A percentile compares a stretch with the other conserved stretches of the same genome.
phyloP scores from a whole-genome alignment of 768 basidiomycete species.

The Russula vinacea region DNA sequence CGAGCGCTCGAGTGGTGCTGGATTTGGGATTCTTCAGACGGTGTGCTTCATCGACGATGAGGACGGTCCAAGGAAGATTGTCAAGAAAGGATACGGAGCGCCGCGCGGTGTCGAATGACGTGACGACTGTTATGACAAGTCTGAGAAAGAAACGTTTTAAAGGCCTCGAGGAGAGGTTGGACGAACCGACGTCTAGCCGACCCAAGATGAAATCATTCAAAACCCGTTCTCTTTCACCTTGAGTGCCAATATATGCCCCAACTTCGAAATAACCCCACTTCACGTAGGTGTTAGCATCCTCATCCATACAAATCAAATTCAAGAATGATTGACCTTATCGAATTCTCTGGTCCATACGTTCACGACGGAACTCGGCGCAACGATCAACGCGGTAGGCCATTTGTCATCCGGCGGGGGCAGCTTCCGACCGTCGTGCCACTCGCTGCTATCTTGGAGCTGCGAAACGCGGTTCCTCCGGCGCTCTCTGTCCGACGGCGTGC shows the following conservation, averaged over 20 bases:
- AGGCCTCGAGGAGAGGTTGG: neutral
- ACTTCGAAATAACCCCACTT: constrained; percentile 97
- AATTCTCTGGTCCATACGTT: constrained; percentile 91
- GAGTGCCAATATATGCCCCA: constrained; percentile 59
- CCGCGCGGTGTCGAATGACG: constrained; percentile 72
- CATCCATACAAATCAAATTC: neutral
- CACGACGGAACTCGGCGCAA: constrained; percentile 81
- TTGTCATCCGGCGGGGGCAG: constrained; percentile 63
- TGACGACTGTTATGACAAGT: constrained; percentile 55
- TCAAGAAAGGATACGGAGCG: constrained; percentile 67
- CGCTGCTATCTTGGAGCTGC: constrained; percentile 53
- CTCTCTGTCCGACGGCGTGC: constrained; percentile 57
- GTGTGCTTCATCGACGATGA: constrained; percentile 89
- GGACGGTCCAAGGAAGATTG: constrained; percentile 63
- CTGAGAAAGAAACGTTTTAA: neutral
- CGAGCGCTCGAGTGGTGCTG: constrained; percentile 63
- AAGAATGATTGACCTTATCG: constrained; percentile 52
- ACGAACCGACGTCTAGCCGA: constrained; percentile 77
- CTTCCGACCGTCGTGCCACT: constrained; percentile 51
- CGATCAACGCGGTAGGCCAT: constrained; percentile 88
- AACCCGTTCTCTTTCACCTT: constrained; percentile 52
- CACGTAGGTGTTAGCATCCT: neutral
- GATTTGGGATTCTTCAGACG: constrained; percentile 76
- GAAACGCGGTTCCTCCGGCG: constrained; percentile 69
- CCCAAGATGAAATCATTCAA: constrained; percentile 76